A percentile compares a stretch with the other conserved stretches of the same genome.
Evolutionary conservation across 176 grass and related monocot genomes (phyloP).

Genomic region (Paspalum notatum): DNA sequence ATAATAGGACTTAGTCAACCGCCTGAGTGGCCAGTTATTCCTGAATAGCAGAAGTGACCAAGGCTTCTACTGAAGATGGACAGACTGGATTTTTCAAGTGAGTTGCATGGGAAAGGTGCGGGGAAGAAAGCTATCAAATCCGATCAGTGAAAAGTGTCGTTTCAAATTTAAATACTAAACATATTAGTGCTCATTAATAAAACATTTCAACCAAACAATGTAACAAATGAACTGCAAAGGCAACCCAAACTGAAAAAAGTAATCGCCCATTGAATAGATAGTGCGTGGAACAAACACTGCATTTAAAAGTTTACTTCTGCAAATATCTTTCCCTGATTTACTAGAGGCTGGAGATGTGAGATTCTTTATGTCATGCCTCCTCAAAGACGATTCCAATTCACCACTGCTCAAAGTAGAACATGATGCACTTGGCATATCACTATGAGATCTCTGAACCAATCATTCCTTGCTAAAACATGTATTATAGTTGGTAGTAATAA

Average conservation of each 20-base stretch:
- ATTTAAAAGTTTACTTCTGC: not conserved
- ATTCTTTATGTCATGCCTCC: not conserved
- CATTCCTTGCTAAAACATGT: not conserved
- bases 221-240: not conserved
- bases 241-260: not conserved
- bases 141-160: conserved; percentile 6
- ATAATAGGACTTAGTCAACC: not conserved
- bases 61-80: not conserved
- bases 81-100: not conserved
- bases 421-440: not conserved
- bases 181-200: not conserved
- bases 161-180: not conserved
- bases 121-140: not conserved
- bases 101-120: not conserved
- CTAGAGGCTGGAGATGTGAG: not conserved
- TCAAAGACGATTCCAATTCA: conserved; percentile 13
- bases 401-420: not conserved
- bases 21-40: not conserved
- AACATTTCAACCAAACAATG: conserved; percentile 23
- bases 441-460: not conserved
- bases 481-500: not conserved
- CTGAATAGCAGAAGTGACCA: not conserved
- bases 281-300: not conserved
- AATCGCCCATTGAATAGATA: not conserved
- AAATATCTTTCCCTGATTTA: not conserved